These are phyloP conservation scores for Acorus calamus DNA, from an alignment of 106 monocot genomes.

Conservation along the genomic window DNA sequence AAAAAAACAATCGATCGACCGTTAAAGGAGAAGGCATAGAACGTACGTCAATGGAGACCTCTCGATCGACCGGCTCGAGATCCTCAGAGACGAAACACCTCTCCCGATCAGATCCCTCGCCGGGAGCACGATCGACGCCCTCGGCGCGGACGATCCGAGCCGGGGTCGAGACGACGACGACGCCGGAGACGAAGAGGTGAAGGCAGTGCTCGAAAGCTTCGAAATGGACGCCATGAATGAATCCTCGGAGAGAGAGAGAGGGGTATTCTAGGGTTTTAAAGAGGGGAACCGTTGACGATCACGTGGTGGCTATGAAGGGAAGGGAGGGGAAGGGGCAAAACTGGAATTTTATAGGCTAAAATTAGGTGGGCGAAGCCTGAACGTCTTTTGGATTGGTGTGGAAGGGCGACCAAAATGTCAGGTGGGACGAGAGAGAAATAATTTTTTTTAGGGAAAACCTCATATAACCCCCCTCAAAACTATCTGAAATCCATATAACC, in stretches of 20 bases:
- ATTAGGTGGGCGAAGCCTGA: too few species aligned
- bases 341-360: too few species aligned
- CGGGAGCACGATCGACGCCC: constrained; percentile 12
- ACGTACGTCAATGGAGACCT: constrained; percentile 36
- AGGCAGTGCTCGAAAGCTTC: constrained; percentile 32
- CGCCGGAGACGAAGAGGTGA: constrained; percentile 2
- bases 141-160: constrained; percentile 15
- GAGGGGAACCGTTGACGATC: too few species aligned
- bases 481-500: too few species aligned
- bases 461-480: too few species aligned
- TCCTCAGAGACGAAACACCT: constrained; percentile 10
- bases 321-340: too few species aligned
- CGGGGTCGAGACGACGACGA: not conserved
- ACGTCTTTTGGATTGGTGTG: too few species aligned
- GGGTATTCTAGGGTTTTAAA: too few species aligned
- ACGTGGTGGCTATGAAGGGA: too few species aligned
- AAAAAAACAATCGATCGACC: not conserved
- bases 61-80: constrained; percentile 21
- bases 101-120: not conserved
- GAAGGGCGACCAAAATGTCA: too few species aligned
- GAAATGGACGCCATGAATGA: constrained; percentile 48
- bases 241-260: not conserved
- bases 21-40: not conserved
- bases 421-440: too few species aligned
- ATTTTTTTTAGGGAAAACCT: too few species aligned